Percentiles rank a stretch among this genome's conserved stretches.
phyloP scores from a whole-genome alignment of 257 asterid genomes.

The Ajuga chamaepitys region DNA sequence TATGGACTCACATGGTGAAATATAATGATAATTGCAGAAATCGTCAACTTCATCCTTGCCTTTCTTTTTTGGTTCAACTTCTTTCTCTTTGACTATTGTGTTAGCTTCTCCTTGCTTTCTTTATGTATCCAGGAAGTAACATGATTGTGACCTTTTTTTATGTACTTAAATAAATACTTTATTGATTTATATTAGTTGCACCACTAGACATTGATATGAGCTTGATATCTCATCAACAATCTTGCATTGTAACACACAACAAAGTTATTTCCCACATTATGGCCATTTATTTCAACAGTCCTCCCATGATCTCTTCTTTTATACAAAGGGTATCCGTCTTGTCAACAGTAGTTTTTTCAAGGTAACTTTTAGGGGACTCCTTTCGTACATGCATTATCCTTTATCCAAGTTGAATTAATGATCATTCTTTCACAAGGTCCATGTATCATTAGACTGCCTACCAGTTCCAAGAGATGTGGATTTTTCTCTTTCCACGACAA shows the following conservation, averaged over 20 bases:
- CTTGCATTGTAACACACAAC: not conserved
- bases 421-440: too few relatives aligned
- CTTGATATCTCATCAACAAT: not conserved
- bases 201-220: not conserved
- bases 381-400: not conserved
- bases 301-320: not conserved
- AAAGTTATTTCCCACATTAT: not conserved
- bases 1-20: not conserved
- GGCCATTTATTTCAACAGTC: not conserved
- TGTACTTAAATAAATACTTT: too few relatives aligned
- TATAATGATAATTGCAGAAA: too few relatives aligned
- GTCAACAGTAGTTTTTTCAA: not conserved
- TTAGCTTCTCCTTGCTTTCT: too few relatives aligned
- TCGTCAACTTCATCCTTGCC: not conserved
- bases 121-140: not conserved
- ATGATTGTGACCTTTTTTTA: too few relatives aligned
- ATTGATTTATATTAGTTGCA: too few relatives aligned
- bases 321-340: not conserved
- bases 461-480: not conserved
- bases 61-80: not conserved
- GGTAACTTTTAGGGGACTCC: not conserved
- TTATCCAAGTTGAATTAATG: not conserved
- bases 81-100: too few relatives aligned
- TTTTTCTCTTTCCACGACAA: not conserved
- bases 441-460: not conserved